Conservation (phyloP, 768 basidiomycete genomes). For the Suillus alpinus region DNA sequence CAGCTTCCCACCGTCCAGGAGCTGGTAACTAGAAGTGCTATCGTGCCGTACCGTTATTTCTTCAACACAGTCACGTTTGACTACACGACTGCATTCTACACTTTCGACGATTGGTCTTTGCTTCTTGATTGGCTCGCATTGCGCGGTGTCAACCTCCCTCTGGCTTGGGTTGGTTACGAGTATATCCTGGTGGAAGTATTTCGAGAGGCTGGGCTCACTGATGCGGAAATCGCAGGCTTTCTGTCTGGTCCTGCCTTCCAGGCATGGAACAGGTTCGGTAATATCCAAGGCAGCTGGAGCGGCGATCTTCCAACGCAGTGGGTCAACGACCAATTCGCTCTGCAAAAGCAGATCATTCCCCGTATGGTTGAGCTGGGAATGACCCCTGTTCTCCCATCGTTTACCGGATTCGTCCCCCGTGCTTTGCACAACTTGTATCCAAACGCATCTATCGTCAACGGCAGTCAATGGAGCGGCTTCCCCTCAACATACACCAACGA, state of each 20-base stretch:
- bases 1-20: constrained; percentile 29
- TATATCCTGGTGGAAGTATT: constrained; percentile 34
- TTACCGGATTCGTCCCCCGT: constrained; percentile 40
- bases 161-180: constrained; percentile 43
- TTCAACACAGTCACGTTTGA: constrained; percentile 43
- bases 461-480: constrained; percentile 36
- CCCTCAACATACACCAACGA: constrained; percentile 31
- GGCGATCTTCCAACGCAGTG: constrained; percentile 35
- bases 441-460: constrained; percentile 33
- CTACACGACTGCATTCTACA: constrained; percentile 39
- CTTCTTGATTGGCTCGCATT: constrained; percentile 43
- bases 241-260: constrained; percentile 40
- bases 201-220: constrained; percentile 34
- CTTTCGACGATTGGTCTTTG: constrained; percentile 37
- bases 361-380: constrained; percentile 42
- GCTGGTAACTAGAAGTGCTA: constrained; percentile 29
- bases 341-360: constrained; percentile 34
- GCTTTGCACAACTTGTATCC: constrained; percentile 30
- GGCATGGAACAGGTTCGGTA: constrained; percentile 43
- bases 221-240: constrained; percentile 33
- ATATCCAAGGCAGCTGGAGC: constrained; percentile 40
- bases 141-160: constrained; percentile 39
- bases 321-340: constrained; percentile 35
- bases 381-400: constrained; percentile 40
- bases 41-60: constrained; percentile 40